Evolutionary conservation across 805 yeast species (phyloP).

Genomic region (Lipomyces mesembrius): DNA sequence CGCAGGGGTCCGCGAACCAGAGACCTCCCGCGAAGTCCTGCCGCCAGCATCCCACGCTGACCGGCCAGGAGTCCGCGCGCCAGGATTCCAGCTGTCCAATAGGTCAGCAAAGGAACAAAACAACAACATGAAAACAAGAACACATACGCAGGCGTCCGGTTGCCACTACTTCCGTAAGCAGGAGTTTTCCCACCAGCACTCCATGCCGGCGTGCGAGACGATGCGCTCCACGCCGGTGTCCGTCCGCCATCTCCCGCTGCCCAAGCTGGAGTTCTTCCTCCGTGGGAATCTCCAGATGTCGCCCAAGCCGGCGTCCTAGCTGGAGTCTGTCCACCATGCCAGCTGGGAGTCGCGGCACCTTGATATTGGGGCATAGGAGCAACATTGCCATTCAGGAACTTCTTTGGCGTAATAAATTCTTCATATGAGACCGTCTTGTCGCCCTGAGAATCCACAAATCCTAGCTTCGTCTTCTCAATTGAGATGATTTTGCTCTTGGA

Average conservation of each 20-base stretch:
- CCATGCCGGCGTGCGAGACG: constrained; percentile 53
- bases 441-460: constrained; percentile 67
- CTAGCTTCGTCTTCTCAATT: constrained; percentile 75
- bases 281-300: constrained; percentile 45
- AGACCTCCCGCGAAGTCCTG: constrained; percentile 47
- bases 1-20: constrained; percentile 48
- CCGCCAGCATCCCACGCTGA: constrained; percentile 40
- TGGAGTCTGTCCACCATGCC: constrained; percentile 23
- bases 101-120: background rate
- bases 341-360: constrained; percentile 38
- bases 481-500: constrained; percentile 88
- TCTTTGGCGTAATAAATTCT: constrained; percentile 64
- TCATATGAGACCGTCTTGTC: constrained; percentile 68
- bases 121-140: background rate
- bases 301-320: constrained; percentile 46
- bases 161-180: constrained; percentile 35
- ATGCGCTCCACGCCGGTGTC: constrained; percentile 51
- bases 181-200: constrained; percentile 43
- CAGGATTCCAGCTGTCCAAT: constrained; percentile 46
- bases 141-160: constrained; percentile 30
- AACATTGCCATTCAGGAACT: constrained; percentile 33
- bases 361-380: constrained; percentile 43
- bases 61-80: constrained; percentile 53
- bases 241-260: constrained; percentile 45
- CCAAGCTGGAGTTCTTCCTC: constrained; percentile 57